Evolutionary conservation across 2,329 filamentous ascomycete species (phyloP), one percentile per base, ranked within the genome.

Genomic region (Xylariomycetidae sp.): DNA sequence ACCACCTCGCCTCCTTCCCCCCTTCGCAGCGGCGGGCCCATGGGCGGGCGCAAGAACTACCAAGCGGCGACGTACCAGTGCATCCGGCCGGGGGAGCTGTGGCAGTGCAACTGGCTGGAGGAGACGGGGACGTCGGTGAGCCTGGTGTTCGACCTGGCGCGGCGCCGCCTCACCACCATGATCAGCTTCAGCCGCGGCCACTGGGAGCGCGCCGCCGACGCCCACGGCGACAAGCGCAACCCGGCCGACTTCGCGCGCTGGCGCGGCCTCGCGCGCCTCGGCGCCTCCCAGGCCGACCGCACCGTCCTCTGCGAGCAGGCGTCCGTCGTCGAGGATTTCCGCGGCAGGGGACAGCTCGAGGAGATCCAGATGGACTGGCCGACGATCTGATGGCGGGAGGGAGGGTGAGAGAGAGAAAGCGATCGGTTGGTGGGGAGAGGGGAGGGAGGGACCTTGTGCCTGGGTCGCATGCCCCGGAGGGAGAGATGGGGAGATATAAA

Each of bases 51-150:
- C 3, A 54, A 58, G 32, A 74, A 74, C 50, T 74, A 65, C 49
- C 71, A 76, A 43, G 61, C 64, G 1, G 69, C 63, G 10, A 68
- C 65, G 1, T 77, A 72, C 44, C 72, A 76, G 46, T 78, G 73
- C 50, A 66, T 77, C 18, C 63, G 73, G 0, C 66, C 70, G 0
- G 70, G 70, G 2, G 73, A 77, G 49, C 47, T 76, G 1, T 77
- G 73, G 73, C 73, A 78, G 44, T 66, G 69, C 41, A 76, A 72
- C 38, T 78, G 72, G 72, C 63, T 78, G 1, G 72, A 77, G 37
- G 73, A 78, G 52, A 78, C 73, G 0, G 74, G 72, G 0, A 76
- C 72, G 0, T 62, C 77, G 2, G 67, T 66, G 34, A 74, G 68
- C 2, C 50, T 74, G 0, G 70, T 76, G 2, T 77, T 71, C 42